phyloP scores from a whole-genome alignment of 305 asterid species.

The Monarda citriodora region DNA sequence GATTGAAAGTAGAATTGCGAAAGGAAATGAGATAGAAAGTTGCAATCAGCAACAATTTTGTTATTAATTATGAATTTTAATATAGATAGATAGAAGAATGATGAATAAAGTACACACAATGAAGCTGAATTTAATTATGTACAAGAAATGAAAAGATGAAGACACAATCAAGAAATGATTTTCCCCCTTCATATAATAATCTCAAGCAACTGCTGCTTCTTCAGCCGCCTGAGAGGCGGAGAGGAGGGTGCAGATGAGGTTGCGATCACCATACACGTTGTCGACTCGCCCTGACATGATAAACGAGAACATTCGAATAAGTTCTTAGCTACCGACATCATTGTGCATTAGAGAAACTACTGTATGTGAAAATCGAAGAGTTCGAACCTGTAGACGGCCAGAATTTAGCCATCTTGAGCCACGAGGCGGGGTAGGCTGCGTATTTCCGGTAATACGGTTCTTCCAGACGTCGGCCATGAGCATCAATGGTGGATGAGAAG shows the following conservation, averaged over 20 bases:
- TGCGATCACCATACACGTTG: constrained; percentile 96
- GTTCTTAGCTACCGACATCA: not conserved
- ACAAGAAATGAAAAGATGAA: not conserved
- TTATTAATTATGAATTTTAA: constrained; percentile 22
- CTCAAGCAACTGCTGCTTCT: constrained; percentile 55
- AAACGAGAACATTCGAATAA: constrained; percentile 8
- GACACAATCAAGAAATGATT: not conserved
- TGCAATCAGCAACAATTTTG: constrained; percentile 41
- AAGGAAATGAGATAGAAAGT: constrained; percentile 7
- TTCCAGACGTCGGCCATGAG: constrained; percentile 97
- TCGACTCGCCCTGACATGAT: constrained; percentile 63
- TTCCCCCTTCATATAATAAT: not conserved
- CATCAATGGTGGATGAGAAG: constrained; percentile 97
- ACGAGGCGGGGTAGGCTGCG: constrained; percentile 95
- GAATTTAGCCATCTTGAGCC: constrained; percentile 94
- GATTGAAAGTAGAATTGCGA: no score
- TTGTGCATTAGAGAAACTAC: not conserved
- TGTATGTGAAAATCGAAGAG: not conserved
- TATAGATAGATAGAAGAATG: constrained; percentile 8
- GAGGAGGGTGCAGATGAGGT: constrained; percentile 95
- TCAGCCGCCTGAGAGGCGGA: constrained; percentile 77
- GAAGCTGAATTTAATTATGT: constrained; percentile 12
- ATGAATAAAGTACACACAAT: constrained; percentile 10
- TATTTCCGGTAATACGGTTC: constrained; percentile 93
- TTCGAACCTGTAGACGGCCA: constrained; percentile 90